A percentile compares a stretch with the other conserved stretches of the same genome.
phyloP scores from a whole-genome alignment of 176 grass and related monocot genomes.

The Bothriochloa decipiens region DNA sequence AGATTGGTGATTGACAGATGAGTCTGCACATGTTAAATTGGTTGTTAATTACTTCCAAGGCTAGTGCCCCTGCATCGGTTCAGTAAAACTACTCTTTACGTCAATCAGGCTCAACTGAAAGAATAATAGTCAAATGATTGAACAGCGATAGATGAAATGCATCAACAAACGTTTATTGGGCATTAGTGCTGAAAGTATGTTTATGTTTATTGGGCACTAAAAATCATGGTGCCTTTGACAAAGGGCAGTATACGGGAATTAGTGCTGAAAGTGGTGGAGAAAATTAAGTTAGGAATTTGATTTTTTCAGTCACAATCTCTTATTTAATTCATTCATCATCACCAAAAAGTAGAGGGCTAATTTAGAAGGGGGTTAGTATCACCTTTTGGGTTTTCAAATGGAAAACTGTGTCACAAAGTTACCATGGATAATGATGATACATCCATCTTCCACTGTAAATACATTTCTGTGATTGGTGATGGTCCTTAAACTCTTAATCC shows the following conservation, averaged over 20 bases:
- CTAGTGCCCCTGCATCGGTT: not conserved
- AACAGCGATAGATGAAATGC: not conserved
- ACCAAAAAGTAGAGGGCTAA: not conserved
- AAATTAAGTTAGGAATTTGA: not conserved
- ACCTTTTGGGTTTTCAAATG: not conserved
- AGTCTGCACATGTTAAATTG: constrained; percentile 38
- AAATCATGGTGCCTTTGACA: not conserved
- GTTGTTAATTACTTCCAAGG: not conserved
- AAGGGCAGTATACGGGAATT: not conserved
- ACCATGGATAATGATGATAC: not conserved
- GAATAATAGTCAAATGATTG: not conserved
- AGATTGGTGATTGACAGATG: constrained; percentile 51
- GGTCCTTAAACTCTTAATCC: not conserved
- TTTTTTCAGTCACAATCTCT: not conserved
- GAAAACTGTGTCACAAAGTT: not conserved
- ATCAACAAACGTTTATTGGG: not conserved
- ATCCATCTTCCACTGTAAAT: too few relatives aligned
- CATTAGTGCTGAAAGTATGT: too few relatives aligned
- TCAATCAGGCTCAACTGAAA: too few relatives aligned
- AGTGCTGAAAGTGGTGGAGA: not conserved
- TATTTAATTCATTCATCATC: not conserved
- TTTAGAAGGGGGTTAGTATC: too few relatives aligned
- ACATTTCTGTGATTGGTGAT: not conserved
- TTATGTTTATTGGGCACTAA: too few relatives aligned
- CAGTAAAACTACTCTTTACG: not conserved